Base-by-base conservation (phyloP, 805 yeast species). In the Metschnikowia baotianmanensis region DNA sequence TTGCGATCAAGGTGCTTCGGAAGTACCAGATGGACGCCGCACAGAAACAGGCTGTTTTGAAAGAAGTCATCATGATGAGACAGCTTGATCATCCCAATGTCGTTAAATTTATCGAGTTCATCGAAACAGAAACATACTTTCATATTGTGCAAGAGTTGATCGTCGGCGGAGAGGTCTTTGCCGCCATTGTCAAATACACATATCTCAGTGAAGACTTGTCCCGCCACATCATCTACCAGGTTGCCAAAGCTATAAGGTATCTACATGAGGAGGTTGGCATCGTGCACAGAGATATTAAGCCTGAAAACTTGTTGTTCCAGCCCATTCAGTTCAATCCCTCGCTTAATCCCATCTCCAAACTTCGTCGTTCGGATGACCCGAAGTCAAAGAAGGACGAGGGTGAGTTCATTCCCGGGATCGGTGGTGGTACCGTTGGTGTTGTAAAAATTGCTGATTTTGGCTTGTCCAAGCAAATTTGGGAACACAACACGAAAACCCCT, bases 201-300 rank as follows among this genome's bases (percentile, higher is more conserved):
- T 85, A 85, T 58, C 82, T 85, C 59, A 72, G 82, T 36, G 95
- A 85, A 59, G 80, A 80, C 43, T 68, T 85, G 46, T 69, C 88
- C 13, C 70, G 88, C 18, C 91, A 84, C 61, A 79, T 85, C 5
- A 83, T 86, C 46, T 56, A 73, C 31, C 95, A 85, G 57, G 81
- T 86, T 24, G 83, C 86, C 4, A 69, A 75, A 34, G 83, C 91
- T 1, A 74, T 85, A 17, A 75, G 83, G 33, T 80, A 83, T 57
- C 64, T 86, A 35, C 95, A 85, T 56, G 57, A 59, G 32, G 82
- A 82, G 34, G 56, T 51, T 40, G 83, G 78, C 46, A 74, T 81
- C 12, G 95, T 84, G 18, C 95, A 85, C 59, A 67, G 95, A 31
- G 95, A 85, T 37, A 84, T 85, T 54, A 85, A 85, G 61, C 95